These are phyloP conservation scores for Cardamine resedifolia DNA, from an alignment of 345 rosid genomes.

Conservation along the genomic window DNA sequence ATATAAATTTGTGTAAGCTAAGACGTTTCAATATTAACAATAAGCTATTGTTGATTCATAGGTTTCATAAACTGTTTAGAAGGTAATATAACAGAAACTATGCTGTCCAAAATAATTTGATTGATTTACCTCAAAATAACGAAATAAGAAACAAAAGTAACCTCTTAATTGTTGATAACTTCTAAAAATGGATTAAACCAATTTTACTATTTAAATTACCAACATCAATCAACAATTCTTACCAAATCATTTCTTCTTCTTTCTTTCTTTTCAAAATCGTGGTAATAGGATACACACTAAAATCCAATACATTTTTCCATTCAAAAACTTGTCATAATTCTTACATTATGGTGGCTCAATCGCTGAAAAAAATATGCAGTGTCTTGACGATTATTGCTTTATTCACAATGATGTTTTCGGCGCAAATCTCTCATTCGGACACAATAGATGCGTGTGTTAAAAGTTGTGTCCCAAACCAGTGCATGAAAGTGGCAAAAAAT, in stretches of 20 bases:
- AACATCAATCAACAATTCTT: neutral
- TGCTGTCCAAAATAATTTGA: neutral
- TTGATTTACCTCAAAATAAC: neutral
- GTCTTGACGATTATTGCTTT: neutral
- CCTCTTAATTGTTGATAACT: neutral
- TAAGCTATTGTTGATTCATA: neutral
- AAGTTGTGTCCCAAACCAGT: neutral
- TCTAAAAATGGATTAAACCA: neutral
- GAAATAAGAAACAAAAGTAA: neutral
- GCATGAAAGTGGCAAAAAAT: neutral
- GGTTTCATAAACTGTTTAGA: neutral
- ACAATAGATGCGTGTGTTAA: neutral
- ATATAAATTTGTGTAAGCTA: neutral
- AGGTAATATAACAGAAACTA: neutral
- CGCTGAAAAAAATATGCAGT: neutral
- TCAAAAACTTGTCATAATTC: neutral
- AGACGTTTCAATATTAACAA: neutral
- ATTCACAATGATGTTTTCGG: neutral
- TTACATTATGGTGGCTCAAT: neutral
- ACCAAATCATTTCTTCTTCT: neutral
- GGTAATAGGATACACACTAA: neutral
- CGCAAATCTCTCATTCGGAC: neutral
- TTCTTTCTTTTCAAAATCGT: neutral
- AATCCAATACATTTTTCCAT: neutral
- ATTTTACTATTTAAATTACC: neutral